Evolutionary conservation across 2,329 filamentous ascomycete species (phyloP).

Genomic region (Penicillium capsulatum): DNA sequence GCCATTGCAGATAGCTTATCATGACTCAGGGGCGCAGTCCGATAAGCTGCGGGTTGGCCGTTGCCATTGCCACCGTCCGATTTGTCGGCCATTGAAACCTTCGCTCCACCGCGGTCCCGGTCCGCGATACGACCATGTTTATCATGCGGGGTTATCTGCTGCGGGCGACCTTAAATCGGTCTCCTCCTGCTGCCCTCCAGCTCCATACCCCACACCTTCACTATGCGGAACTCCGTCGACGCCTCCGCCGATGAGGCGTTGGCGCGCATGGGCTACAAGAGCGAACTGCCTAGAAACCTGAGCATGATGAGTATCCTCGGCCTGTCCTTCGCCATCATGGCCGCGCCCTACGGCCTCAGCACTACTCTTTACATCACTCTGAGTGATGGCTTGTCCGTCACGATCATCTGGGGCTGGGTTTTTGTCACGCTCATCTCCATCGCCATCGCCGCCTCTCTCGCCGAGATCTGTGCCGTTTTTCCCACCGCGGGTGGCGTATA

Average conservation of each 20-base stretch:
- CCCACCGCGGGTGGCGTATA: slow-evolving; percentile 67
- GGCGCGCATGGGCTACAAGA: slow-evolving; percentile 64
- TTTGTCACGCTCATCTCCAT: slow-evolving; percentile 61
- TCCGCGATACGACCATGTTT: slow-evolving; percentile 18
- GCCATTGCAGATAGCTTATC: too few species aligned
- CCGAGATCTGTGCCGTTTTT: slow-evolving; percentile 66
- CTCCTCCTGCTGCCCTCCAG: neutral
- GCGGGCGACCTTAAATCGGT: neutral
- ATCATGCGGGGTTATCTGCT: slow-evolving; percentile 20
- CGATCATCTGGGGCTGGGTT: slow-evolving; percentile 67
- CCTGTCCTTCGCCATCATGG: slow-evolving; percentile 71
- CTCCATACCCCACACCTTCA: slow-evolving; percentile 1
- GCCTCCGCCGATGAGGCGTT: slow-evolving; percentile 55
- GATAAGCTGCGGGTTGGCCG: slow-evolving; percentile 12
- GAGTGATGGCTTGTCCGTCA: slow-evolving; percentile 64
- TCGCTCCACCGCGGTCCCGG: slow-evolving; percentile 18
- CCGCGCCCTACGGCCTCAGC: slow-evolving; percentile 63
- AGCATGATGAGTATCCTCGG: slow-evolving; percentile 68
- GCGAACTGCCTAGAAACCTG: slow-evolving; percentile 61
- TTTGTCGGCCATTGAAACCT: neutral
- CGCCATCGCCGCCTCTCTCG: slow-evolving; percentile 61
- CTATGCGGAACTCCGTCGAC: slow-evolving; percentile 25
- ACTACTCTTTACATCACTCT: slow-evolving; percentile 67
- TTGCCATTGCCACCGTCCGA: neutral
- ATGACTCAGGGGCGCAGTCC: neutral